These are phyloP conservation scores for Alternaria atra DNA, from an alignment of 2,329 filamentous ascomycete species.

Conservation along the genomic window DNA sequence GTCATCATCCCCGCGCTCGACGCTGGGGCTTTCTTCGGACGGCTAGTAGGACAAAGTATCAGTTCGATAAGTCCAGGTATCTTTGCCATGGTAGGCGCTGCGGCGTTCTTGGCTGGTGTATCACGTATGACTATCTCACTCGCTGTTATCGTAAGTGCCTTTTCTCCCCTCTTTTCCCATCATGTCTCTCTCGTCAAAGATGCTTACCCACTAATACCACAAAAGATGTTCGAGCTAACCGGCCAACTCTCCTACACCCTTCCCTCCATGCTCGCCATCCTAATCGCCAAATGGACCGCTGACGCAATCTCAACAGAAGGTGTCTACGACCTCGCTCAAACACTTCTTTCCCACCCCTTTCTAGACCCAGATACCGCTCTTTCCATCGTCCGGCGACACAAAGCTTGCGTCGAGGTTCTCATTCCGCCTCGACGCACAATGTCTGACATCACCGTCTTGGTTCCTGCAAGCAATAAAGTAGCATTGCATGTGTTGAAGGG, in stretches of 20 bases:
- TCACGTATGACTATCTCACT: slow-evolving; percentile 67
- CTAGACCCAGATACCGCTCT: slow-evolving; percentile 63
- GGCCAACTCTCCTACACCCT: slow-evolving; percentile 67
- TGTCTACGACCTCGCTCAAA: slow-evolving; percentile 69
- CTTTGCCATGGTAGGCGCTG: slow-evolving; percentile 69
- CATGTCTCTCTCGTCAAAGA: not conserved
- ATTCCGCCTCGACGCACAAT: slow-evolving; percentile 64
- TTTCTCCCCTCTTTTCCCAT: not conserved
- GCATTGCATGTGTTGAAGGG: slow-evolving; percentile 51
- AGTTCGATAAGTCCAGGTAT: slow-evolving; percentile 62
- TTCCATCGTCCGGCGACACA: slow-evolving; percentile 51
- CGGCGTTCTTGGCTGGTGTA: slow-evolving; percentile 67
- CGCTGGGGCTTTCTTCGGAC: slow-evolving; percentile 66
- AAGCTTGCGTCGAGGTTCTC: slow-evolving; percentile 56
- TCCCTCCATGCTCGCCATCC: slow-evolving; percentile 67
- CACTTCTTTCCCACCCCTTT: slow-evolving; percentile 67
- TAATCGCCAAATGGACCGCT: slow-evolving; percentile 67
- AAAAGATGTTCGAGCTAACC: slow-evolving; percentile 65
- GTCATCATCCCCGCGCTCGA: slow-evolving; percentile 69
- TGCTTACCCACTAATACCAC: not conserved
- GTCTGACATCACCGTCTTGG: slow-evolving; percentile 63
- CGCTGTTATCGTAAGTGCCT: slow-evolving; percentile 58
- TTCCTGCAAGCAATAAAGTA: slow-evolving; percentile 58
- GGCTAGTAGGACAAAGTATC: slow-evolving; percentile 60
- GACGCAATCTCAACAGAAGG: slow-evolving; percentile 63